Evolutionary conservation across 2,329 filamentous ascomycete genomes (phyloP).

Genomic region (Calonectria pseudoreteaudii): DNA sequence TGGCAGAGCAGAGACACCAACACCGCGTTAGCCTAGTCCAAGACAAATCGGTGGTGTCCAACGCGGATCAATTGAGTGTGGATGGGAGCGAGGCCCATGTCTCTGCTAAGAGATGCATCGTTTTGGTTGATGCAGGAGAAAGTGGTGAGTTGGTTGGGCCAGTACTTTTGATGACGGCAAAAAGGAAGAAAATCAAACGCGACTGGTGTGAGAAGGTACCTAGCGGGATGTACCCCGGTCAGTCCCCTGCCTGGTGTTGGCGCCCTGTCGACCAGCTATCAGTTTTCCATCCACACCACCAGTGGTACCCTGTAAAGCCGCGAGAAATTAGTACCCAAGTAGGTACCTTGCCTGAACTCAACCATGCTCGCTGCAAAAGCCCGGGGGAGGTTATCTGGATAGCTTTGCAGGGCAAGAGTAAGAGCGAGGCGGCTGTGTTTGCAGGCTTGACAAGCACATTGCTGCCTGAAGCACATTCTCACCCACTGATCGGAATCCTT

Average conservation of each 20-base stretch:
- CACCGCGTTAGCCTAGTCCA: not conserved
- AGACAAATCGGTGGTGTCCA: not conserved
- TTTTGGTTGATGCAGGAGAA: not conserved
- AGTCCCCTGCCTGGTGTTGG: not conserved
- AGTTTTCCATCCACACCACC: conserved; percentile 1
- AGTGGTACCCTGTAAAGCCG: not conserved
- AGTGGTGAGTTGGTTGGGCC: not conserved
- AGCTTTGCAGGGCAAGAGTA: not conserved
- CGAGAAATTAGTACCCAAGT: not conserved
- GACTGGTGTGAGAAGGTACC: conserved; percentile 8
- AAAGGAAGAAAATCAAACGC: conserved; percentile 32
- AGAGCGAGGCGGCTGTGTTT: not conserved
- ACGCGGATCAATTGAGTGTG: not conserved
- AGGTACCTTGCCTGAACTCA: not conserved
- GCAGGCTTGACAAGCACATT: not conserved
- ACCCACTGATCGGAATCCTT: not conserved
- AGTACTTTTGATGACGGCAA: not conserved
- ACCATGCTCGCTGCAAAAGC: not conserved
- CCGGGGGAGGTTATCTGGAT: not conserved
- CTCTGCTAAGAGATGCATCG: not conserved
- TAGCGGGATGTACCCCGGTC: conserved; percentile 1
- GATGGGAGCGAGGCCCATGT: conserved; percentile 1
- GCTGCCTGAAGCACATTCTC: not conserved
- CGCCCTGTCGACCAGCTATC: not conserved
- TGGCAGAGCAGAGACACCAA: not conserved